phyloP scores from a whole-genome alignment of 306 rosid genomes.

The Dryas alaskensis region DNA sequence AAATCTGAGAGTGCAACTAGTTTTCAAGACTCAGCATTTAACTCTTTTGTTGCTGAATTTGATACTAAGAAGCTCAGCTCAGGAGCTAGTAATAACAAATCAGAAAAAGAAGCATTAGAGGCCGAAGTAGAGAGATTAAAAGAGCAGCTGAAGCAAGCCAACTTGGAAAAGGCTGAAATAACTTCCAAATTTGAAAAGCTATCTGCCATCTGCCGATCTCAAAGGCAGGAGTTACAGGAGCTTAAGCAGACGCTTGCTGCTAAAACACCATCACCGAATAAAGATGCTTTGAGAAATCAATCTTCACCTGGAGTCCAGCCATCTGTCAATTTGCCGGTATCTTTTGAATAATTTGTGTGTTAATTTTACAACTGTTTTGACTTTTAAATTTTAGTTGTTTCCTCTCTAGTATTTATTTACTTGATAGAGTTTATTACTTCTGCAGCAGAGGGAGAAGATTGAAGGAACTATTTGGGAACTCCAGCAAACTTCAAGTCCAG shows the following conservation, averaged over 20 bases:
- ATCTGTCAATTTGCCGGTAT: constrained; percentile 48
- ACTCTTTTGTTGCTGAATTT: constrained; percentile 79
- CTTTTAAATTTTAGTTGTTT: not conserved
- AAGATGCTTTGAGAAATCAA: constrained; percentile 47
- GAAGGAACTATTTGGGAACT: constrained; percentile 38
- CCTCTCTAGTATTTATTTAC: constrained; percentile 12
- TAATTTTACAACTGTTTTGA: constrained; percentile 8
- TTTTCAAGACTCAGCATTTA: constrained; percentile 64
- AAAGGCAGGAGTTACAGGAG: constrained; percentile 90
- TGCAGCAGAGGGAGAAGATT: constrained; percentile 15
- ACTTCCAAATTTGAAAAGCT: constrained; percentile 88
- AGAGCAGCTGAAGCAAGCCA: constrained; percentile 71
- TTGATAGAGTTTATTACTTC: not conserved
- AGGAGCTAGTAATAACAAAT: constrained; percentile 40
- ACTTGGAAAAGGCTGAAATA: constrained; percentile 76
- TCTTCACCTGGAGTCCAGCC: constrained; percentile 41
- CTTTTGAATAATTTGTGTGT: constrained; percentile 10
- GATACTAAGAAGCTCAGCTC: constrained; percentile 53
- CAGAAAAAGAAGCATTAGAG: constrained; percentile 64
- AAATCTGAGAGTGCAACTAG: constrained; percentile 40
- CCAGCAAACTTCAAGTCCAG: constrained; percentile 54
- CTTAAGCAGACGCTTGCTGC: constrained; percentile 81
- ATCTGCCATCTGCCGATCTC: constrained; percentile 91
- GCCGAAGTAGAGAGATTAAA: constrained; percentile 72
- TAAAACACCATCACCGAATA: constrained; percentile 63